Evolutionary conservation across 495 filamentous ascomycete genomes (phyloP), one percentile per base, ranked within the genome.

Genomic region (Recurvomyces mirabilis): DNA sequence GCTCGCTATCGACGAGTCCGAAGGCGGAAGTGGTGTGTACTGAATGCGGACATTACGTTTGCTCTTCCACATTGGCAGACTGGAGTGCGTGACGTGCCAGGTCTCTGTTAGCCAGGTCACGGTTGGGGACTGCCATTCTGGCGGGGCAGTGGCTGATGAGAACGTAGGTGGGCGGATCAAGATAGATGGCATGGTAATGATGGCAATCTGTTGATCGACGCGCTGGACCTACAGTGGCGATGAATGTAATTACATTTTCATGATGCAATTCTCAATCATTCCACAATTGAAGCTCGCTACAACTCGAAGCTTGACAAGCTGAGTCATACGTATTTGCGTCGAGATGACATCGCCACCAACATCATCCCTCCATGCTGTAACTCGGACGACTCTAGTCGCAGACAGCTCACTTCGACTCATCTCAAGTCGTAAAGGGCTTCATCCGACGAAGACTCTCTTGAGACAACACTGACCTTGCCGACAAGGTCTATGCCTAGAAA

Each of bases 21-120:
- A 12, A n/a, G 54, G 30, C 0, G 67, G 57, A 0, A 79, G 67
- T 0, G 67, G 58, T 9, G 54, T 65, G 65, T 87, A 88, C 28
- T 76, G 81, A 52, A 88, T 87, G 44, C 70, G 69, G 38, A 87
- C 81, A 62, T 88, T 87, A 55, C 74, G 76, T 30, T 74, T 72
- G 23, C 64, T 64, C 41, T 70, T 68, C 84, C 84, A 87, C 71
- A 87, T 82, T 17, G 74, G 71, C 2, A 91, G 75, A 24, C 79
- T 87, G 10, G 78, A 81, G 65, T 83, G 77, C 13, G 79, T 81
- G 18, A 88, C 80, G 55, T 75, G 65, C 84, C 83, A 88, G 40
- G 77, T 81, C 19, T 79, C 69, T 26, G 61, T 54, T 39, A 89
- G 72, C 66, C 72, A 85, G 31, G 63, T 52, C 40, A 74, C 68